Evolutionary conservation across 441 rosid species (phyloP).

Genomic region (Populus tomentosa): DNA sequence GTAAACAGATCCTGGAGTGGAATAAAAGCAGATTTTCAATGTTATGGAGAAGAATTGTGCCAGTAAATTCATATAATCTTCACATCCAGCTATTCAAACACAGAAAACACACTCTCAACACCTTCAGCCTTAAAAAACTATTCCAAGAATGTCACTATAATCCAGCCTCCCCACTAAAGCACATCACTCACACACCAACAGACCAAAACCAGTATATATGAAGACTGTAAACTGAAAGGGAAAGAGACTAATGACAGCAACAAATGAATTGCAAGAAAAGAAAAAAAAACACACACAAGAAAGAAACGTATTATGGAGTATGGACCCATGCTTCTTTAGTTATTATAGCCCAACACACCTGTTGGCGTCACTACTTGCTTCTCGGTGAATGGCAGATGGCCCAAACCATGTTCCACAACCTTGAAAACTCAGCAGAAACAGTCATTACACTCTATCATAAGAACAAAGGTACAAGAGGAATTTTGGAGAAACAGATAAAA

Average conservation of each 20-base stretch:
- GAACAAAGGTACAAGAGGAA: slow-evolving; percentile 4
- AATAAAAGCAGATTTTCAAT: slow-evolving; percentile 1
- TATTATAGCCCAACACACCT: slow-evolving; percentile 39
- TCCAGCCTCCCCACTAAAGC: no score
- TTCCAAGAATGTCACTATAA: no score
- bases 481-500: slow-evolving; percentile 9
- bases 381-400: slow-evolving; percentile 92
- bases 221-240: neutral
- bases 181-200: no score
- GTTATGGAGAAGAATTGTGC: no score
- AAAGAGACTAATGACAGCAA: neutral
- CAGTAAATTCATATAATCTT: no score
- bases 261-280: no score
- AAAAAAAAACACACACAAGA: neutral
- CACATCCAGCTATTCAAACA: neutral
- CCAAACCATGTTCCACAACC: slow-evolving; percentile 99
- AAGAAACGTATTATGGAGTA: neutral
- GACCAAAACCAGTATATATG: neutral
- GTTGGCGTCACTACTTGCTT: slow-evolving; percentile 95
- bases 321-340: slow-evolving; percentile 7
- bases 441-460: slow-evolving; percentile 11
- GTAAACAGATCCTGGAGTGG: slow-evolving; percentile 64
- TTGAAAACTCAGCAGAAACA: slow-evolving; percentile 29
- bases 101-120: neutral
- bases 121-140: no score